Base-by-base conservation (phyloP, 192 early-diverging fungal genomes). In the Coemansia umbellata region DNA sequence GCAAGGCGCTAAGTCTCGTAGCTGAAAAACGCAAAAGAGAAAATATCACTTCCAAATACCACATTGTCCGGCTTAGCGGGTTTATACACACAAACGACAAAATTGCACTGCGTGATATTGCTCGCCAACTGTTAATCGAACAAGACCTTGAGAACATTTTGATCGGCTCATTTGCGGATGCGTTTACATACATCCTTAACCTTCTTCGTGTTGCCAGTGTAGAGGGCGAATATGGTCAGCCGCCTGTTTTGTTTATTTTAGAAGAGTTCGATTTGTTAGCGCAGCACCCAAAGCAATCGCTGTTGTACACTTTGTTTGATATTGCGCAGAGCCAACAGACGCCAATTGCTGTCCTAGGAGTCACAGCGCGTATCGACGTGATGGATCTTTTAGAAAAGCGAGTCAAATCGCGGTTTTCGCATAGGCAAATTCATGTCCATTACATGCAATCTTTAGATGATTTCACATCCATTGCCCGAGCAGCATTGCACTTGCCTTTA, bases 261-360 rank as follows among this genome's bases (percentile, higher is more conserved):
- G 95, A 99, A 36, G 92, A 95, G 57, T 91, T 99, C 66, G 93
- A 97, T 68, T 60, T 89, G 27, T 91, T 99, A 71, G 88, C 91
- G 0, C 80, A 87, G 47, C 92, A 96, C 51, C 83, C 89, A n/a
- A 94, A 92, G 45, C 94, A 99, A 57, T 81, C 87, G 2, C 76
- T 99, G 19, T 72, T 99, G 5, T 97, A 99, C 59, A 97, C 93
- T 51, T 67, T 99, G 19, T 91, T 99, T 74, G 95, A 97, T 59
- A 80, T 89, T 33, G 84, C 85, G 11, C 91, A 93, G 68, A 90
- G 81, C 58, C 82, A 85, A 49, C 84, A 88, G 49, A 89, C 82
- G 35, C 91, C 92, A 0, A 80, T 99, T 41, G 87, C 85, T 5
- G 91, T 97, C 3, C 71, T 99, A 44, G 96, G 93, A 4, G 33